Evolutionary conservation across 495 filamentous ascomycete species (phyloP), one percentile per base, ranked within the genome.

Genomic region (Penicillium chermesinum): DNA sequence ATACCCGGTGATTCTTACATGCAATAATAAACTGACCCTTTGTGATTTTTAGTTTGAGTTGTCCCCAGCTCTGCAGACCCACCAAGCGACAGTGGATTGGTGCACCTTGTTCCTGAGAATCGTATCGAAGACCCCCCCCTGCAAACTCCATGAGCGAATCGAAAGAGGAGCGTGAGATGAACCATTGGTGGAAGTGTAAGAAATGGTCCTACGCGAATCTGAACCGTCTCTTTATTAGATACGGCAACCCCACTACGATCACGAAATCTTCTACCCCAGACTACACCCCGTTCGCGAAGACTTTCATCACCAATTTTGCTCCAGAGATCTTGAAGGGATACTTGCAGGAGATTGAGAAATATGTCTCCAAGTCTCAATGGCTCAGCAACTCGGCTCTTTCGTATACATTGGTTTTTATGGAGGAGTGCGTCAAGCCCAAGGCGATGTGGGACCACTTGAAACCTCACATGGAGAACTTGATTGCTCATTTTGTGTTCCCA

Each of bases 181-280:
- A 95, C 63, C 88, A 96, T 63, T 98, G 93, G 91, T 98, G 93
- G 91, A 98, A 97, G 77, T 87, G 89, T 44, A 98, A 97, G 85
- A 98, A 97, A 68, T 97, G 93, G 94, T 85, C 91, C 5, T 97
- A 96, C 64, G 91, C 88, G 54, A 97, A 96, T 69, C 73, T 98
- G 46, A 98, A 98, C 67, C 80, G 93, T 53, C 80, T 97, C 9
- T 98, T 91, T 65, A 91, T 96, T 48, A 95, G 90, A 70, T 95
- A 98, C 54, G 93, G 94, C 52, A 97, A 91, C 71, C 87, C 87
- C 18, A 70, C 78, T 14, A 81, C 69, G 17, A 80, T 82, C 55
- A 79, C 72, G 51, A 89, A 82, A 68, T 80, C 76, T 48, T 84
- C 79, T 53, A 77, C 75, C 14, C 77, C 83, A 44, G 85, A 91